A percentile compares a stretch with the other conserved stretches of the same genome.
These are phyloP conservation scores for Zizania latifolia DNA, from an alignment of 176 grass and related monocot genomes.

Conservation along the genomic window DNA sequence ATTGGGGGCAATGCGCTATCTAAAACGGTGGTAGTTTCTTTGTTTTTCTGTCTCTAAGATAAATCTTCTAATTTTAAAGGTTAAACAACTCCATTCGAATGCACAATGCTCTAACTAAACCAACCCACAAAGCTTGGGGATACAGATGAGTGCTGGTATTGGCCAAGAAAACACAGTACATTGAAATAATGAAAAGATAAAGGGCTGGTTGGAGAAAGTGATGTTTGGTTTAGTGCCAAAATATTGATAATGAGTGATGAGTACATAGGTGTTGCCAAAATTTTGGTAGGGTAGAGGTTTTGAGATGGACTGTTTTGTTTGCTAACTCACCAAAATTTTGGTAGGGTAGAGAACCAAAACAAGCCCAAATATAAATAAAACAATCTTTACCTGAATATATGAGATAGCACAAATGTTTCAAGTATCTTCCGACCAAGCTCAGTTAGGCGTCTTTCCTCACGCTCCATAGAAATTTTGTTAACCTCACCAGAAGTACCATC, in stretches of 20 bases:
- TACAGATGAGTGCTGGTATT: background rate
- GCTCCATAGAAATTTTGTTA: conserved; percentile 86
- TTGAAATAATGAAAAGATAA: conserved; percentile 14
- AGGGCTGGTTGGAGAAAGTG: too few species aligned
- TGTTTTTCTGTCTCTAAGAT: background rate
- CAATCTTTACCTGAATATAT: conserved; percentile 80
- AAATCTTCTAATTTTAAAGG: background rate
- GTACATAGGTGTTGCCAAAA: too few species aligned
- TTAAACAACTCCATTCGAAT: background rate
- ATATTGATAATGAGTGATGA: too few species aligned
- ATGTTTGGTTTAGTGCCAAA: too few species aligned
- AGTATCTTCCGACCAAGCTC: conserved; percentile 89
- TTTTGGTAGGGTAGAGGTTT: too few species aligned
- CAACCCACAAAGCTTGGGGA: background rate
- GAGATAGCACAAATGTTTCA: conserved; percentile 82
- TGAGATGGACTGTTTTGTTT: too few species aligned
- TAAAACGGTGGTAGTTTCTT: background rate
- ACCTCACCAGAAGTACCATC: conserved; percentile 84
- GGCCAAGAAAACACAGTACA: conserved; percentile 8
- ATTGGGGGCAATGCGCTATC: background rate
- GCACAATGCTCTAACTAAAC: background rate
- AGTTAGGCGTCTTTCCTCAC: conserved; percentile 82
- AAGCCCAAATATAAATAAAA: conserved; percentile 12
- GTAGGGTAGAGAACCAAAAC: too few species aligned
- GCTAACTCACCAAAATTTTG: too few species aligned